phyloP scores from a whole-genome alignment of 441 rosid genomes.

The Populus hybrid region DNA sequence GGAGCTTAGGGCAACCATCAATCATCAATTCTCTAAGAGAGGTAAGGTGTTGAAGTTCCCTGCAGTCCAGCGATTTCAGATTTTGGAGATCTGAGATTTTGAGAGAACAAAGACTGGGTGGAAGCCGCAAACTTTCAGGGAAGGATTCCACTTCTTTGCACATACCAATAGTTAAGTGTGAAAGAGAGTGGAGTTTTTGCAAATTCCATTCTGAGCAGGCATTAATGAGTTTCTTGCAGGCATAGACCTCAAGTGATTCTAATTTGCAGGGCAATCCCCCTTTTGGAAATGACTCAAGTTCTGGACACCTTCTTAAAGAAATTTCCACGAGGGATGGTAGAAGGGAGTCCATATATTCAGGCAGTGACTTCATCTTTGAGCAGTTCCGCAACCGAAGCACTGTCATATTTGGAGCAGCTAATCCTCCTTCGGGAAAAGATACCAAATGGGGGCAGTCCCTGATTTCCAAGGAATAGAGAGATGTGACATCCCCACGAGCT shows the following conservation, averaged over 20 bases:
- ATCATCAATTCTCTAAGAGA: conserved; percentile 30
- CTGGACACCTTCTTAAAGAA: conserved; percentile 26
- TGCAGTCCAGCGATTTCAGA: conserved; percentile 24
- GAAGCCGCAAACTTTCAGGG: conserved; percentile 34
- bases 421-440: conserved; percentile 34
- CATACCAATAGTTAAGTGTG: conserved; percentile 20
- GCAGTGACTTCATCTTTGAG: conserved; percentile 28
- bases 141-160: conserved; percentile 29
- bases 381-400: conserved; percentile 27
- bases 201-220: conserved; percentile 22
- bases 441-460: conserved; percentile 31
- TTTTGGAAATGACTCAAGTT: conserved; percentile 26
- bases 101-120: conserved; percentile 28
- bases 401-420: conserved; percentile 25
- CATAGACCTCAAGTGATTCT: conserved; percentile 20
- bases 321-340: conserved; percentile 27
- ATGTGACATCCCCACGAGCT: conserved; percentile 17
- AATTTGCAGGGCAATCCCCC: conserved; percentile 36
- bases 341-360: conserved; percentile 23
- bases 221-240: conserved; percentile 30
- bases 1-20: conserved; percentile 31
- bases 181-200: conserved; percentile 26
- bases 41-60: conserved; percentile 30
- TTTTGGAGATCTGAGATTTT: conserved; percentile 24
- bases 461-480: conserved; percentile 31